Percentiles rank a stretch among this genome's conserved stretches.
These are phyloP conservation scores for Extremus antarcticus DNA, from an alignment of 495 filamentous ascomycete species.

Conservation along the genomic window DNA sequence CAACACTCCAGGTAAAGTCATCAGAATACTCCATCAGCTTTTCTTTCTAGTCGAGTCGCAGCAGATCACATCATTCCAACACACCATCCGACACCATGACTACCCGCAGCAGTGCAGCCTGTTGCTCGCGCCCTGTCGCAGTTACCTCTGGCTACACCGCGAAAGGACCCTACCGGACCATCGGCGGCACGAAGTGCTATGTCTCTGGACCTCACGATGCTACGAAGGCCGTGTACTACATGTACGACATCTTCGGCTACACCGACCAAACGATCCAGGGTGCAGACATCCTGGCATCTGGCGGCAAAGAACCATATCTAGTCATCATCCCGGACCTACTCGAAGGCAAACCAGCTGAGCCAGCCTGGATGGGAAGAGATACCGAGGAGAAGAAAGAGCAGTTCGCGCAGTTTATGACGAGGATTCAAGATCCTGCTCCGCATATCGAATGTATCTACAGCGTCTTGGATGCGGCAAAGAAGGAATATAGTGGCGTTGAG, in stretches of 20 bases:
- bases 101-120: too few relatives aligned
- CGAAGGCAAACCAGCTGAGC: conserved; percentile 3
- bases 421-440: too few relatives aligned
- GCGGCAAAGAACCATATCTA: conserved; percentile 1
- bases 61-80: too few relatives aligned
- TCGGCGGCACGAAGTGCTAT: neutral
- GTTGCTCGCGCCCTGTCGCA: conserved; percentile 1
- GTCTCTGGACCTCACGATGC: neutral
- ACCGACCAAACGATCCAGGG: conserved; percentile 4
- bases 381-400: too few relatives aligned
- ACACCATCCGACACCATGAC: too few relatives aligned
- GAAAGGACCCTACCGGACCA: neutral
- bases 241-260: conserved; percentile 17
- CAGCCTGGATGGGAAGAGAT: conserved; percentile 11
- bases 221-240: conserved; percentile 3
- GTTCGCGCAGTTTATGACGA: too few relatives aligned
- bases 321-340: conserved; percentile 13
- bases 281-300: conserved; percentile 10
- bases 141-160: neutral
- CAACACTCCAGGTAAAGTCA: too few relatives aligned
- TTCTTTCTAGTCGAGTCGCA: too few relatives aligned
- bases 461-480: too few relatives aligned
- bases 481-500: too few relatives aligned
- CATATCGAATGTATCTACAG: too few relatives aligned
- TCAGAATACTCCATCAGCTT: too few relatives aligned